phyloP scores from a whole-genome alignment of 495 filamentous ascomycete genomes.

The Immersiella caudata region DNA sequence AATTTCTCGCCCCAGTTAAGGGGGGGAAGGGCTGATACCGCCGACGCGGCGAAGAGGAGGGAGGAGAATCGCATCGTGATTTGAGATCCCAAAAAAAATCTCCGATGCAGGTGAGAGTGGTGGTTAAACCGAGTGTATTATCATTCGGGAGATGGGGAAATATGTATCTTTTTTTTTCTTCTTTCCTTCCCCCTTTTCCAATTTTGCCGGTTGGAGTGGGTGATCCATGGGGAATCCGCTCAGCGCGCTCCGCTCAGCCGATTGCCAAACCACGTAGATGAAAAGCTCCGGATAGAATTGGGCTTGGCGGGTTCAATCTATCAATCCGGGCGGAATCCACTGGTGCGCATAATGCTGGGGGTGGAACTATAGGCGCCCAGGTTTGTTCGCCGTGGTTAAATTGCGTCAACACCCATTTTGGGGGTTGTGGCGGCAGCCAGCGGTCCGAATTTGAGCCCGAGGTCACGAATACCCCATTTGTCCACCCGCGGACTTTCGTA shows the following conservation, averaged over 20 bases:
- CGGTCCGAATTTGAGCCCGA: neutral
- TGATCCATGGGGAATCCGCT: slow-evolving; percentile 11
- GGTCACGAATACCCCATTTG: neutral
- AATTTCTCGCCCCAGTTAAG: slow-evolving; percentile 8
- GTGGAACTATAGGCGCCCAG: neutral
- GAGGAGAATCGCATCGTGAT: slow-evolving; percentile 7
- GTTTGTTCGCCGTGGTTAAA: slow-evolving; percentile 9
- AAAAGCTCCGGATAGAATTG: slow-evolving; percentile 10
- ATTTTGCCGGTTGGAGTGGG: slow-evolving; percentile 3
- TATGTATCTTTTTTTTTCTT: slow-evolving; percentile 8
- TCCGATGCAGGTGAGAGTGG: slow-evolving; percentile 3
- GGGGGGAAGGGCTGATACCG: neutral
- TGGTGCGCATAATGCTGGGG: slow-evolving; percentile 10
- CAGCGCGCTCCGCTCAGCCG: slow-evolving; percentile 9
- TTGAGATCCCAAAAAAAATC: neutral
- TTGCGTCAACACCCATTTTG: slow-evolving; percentile 11
- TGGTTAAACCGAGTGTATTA: neutral
- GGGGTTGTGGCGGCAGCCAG: slow-evolving; percentile 7
- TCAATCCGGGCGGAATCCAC: slow-evolving; percentile 14
- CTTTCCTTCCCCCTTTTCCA: slow-evolving; percentile 5
- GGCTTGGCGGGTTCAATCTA: slow-evolving; percentile 8
- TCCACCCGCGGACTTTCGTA: neutral
- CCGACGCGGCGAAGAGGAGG: slow-evolving; percentile 2
- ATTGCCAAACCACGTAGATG: slow-evolving; percentile 1
- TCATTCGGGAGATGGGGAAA: slow-evolving; percentile 2